Evolutionary conservation across 148 eudicot species (phyloP), one percentile per base, ranked within the genome.

Genomic region (Simmondsia chinensis): DNA sequence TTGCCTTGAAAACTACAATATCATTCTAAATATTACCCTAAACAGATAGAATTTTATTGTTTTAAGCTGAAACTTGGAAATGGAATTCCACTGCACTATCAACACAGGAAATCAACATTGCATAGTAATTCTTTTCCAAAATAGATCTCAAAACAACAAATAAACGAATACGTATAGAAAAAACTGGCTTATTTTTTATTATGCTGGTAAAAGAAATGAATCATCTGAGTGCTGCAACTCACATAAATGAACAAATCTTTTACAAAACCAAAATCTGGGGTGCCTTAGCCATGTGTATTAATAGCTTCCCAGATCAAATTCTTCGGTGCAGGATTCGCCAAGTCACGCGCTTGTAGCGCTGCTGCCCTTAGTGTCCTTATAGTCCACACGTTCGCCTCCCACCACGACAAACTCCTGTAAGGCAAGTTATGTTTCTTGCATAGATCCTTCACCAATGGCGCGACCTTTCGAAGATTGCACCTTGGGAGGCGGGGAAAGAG

Each of bases 351-450:
- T 68, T 89, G 82, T 15, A 64, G 25, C 0, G 97, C 97, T 1
- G 97, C 97, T 1, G 56, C 53, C 56, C 69, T 70, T 6, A 89
- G 73, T 9, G 80, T 71, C 56, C 28, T 69, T 6, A 89, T 26
- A 0, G 97, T 89, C 45, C 35, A 48, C 36, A 53, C 69, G 56
- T 89, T 89, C 1, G 97, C 97, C 48, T 81, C 85, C 50, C 54
- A 78, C 63, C 74, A 89, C 1, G 91, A 39, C 38, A 80, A 50
- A 38, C 97, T 89, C 47, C 72, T 42, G 42, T 89, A 84, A 42
- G 97, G 97, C 68, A 89, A 38, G 20, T 68, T 61, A 35, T 89
- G 97, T 61, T 89, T 89, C 87, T 84, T 89, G 71, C 97, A 89
- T 0, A 71, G 59, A 6, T 78, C 93, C 54, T 50, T 66, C 6